These are phyloP conservation scores for Brassica nigra DNA, from an alignment of 345 rosid species.

Conservation along the genomic window DNA sequence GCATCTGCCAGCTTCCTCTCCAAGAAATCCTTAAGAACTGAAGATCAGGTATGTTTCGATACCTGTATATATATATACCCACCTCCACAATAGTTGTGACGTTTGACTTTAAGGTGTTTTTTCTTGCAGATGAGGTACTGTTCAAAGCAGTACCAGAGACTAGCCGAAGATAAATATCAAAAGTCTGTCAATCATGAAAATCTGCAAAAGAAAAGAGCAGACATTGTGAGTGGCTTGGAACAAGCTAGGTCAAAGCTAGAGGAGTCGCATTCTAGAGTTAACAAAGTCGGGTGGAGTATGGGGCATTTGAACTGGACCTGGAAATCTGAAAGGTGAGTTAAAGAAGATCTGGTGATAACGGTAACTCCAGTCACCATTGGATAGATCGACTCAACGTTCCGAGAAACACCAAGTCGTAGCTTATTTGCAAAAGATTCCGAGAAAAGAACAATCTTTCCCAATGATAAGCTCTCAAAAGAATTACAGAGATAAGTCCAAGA, in stretches of 20 bases:
- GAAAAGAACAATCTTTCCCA: no score
- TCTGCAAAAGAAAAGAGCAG: constrained; percentile 64
- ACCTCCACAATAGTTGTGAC: not conserved
- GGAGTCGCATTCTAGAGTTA: constrained; percentile 64
- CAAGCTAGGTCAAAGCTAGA: constrained; percentile 70
- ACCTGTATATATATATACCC: not conserved
- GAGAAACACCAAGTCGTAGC: no score
- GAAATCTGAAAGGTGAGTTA: constrained; percentile 71
- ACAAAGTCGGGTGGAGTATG: constrained; percentile 51
- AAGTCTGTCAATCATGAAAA: constrained; percentile 52
- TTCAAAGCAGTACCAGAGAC: constrained; percentile 69
- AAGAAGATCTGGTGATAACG: not conserved
- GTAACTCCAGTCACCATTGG: no score
- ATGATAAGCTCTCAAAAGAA: no score
- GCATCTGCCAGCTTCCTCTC: constrained; percentile 63
- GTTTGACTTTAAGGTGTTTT: constrained; percentile 20
- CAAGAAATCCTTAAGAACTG: constrained; percentile 69
- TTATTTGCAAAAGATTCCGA: no score
- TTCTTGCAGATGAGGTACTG: constrained; percentile 69
- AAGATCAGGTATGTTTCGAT: constrained; percentile 70
- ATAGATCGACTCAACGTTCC: no score
- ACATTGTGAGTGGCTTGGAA: constrained; percentile 56
- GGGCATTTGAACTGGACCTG: constrained; percentile 60
- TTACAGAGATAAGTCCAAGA: no score
- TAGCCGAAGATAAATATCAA: constrained; percentile 66